Base-by-base conservation (phyloP, 2,329 filamentous ascomycete genomes). In the Aspergillus sp. region DNA sequence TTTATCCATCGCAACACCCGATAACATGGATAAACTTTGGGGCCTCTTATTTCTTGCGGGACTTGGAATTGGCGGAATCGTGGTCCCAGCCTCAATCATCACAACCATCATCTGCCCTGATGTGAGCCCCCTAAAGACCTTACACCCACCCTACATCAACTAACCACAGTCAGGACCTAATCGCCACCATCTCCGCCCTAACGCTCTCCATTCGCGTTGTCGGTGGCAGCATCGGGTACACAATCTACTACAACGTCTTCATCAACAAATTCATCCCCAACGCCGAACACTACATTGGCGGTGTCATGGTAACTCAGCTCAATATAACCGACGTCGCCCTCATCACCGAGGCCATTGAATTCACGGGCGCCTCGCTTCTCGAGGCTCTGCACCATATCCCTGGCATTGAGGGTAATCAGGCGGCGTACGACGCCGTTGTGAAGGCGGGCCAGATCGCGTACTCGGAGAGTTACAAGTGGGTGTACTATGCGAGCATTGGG, bases 151-250 rank as follows among this genome's bases (percentile, higher is more conserved):
- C 11, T 30, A 49, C 7, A 25, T 11, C 46, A 49, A 46, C 22
- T 23, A 28, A 7, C 17, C 13, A 34, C 30, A 22, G 7, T 2
- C n/a, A 78, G 77, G 79, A 91, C 58, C 80, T 91, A 6, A 91
- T 91, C 64, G 89, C 87, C 7, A 91, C 89, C 2, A 82, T 90
- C 50, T 85, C 88, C 1, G 87, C 89, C 6, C 79, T 91, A 23
- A 90, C 89, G 0, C 83, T 91, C 43, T 84, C 87, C n/a, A 85
- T 91, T 66, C 87, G 89, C 43, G 87, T 89, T 58, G 82, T 91
- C 41, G 89, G 89, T 51, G 88, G 88, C 31, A 83, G 84, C 13
- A 84, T 91, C 62, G 88, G 86, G 38, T 89, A 87, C 71, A 82
- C 83, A n/a, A 79, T 84, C 51, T 82, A 82, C 72, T 88, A 87